Conservation (phyloP, 306 rosid species). For the Pterocarpus macrocarpus region DNA sequence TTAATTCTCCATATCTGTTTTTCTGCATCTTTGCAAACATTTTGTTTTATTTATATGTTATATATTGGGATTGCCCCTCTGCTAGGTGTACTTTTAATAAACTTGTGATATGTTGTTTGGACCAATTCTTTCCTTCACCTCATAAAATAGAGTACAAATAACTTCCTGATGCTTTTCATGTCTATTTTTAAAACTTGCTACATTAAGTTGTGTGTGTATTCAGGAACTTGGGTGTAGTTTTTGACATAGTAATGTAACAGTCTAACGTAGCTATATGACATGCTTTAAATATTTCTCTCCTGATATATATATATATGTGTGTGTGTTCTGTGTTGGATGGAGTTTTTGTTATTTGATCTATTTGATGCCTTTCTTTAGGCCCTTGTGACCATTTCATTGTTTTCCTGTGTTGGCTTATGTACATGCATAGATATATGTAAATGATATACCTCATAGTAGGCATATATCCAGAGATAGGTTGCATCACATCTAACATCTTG, state of each 20-base stretch:
- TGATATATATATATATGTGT: not conserved
- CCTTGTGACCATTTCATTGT: constrained; percentile 15
- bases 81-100: not conserved
- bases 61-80: not conserved
- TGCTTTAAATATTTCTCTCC: constrained; percentile 30
- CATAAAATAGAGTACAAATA: constrained; percentile 7
- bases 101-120: not conserved
- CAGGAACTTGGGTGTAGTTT: constrained; percentile 27
- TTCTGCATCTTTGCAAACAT: not conserved
- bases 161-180: constrained; percentile 22
- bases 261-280: not conserved
- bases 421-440: not conserved
- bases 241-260: constrained; percentile 2
- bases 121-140: not conserved
- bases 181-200: not conserved
- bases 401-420: not conserved
- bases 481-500: not conserved
- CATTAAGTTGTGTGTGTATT: constrained; percentile 12
- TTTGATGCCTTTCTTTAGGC: constrained; percentile 6
- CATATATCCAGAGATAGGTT: not conserved
- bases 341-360: constrained; percentile 27
- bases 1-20: not conserved
- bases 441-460: not conserved
- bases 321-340: not conserved
- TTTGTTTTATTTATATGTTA: constrained; percentile 15